These are phyloP conservation scores for Ceratocystis harringtonii DNA, from an alignment of 2,329 filamentous ascomycete species.

Conservation along the genomic window DNA sequence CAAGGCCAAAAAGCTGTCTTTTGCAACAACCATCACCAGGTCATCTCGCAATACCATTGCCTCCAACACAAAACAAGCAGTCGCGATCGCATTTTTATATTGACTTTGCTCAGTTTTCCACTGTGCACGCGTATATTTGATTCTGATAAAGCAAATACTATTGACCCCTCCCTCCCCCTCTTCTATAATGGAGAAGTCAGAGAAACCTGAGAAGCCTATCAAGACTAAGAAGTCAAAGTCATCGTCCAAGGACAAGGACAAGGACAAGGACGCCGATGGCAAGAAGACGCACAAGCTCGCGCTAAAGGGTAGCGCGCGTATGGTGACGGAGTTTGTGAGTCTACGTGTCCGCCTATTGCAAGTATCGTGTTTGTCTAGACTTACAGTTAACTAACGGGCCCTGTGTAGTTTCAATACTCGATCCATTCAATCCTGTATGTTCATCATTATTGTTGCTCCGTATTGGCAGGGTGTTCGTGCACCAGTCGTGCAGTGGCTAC, in stretches of 20 bases:
- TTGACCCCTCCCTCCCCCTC: background rate
- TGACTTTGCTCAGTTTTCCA: background rate
- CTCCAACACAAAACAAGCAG: background rate
- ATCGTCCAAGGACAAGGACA: slow-evolving; percentile 7
- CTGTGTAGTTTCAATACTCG: slow-evolving; percentile 73
- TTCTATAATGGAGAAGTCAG: background rate
- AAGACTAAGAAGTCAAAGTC: slow-evolving; percentile 13
- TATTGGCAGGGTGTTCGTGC: background rate
- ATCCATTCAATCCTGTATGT: slow-evolving; percentile 88
- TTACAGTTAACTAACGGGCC: background rate
- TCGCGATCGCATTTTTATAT: background rate
- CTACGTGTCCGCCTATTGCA: slow-evolving; percentile 32
- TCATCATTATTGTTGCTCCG: background rate
- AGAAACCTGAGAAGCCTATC: slow-evolving; percentile 14
- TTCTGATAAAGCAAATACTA: background rate
- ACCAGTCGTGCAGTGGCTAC: background rate
- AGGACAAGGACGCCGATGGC: slow-evolving; percentile 43
- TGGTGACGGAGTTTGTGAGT: slow-evolving; percentile 89
- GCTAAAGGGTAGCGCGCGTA: slow-evolving; percentile 67
- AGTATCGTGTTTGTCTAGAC: background rate
- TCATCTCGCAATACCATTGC: background rate
- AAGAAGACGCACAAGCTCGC: slow-evolving; percentile 92
- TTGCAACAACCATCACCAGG: background rate
- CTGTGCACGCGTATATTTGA: too few species aligned
- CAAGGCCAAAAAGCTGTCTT: background rate